Conservation (phyloP, 495 filamentous ascomycete species). For the Neurospora africana region DNA sequence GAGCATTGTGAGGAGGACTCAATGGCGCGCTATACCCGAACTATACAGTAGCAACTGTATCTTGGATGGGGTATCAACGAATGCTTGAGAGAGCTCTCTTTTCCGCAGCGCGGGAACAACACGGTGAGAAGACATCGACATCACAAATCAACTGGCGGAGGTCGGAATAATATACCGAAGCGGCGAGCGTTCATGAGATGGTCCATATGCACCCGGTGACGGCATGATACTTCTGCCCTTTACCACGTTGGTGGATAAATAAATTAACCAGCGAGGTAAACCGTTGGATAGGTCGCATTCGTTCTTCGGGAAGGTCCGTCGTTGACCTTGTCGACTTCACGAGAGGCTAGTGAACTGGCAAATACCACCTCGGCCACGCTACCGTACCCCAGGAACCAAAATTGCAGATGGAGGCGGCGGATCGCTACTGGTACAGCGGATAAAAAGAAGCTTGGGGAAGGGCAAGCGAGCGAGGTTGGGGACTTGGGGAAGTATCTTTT, state of each 20-base stretch:
- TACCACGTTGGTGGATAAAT: slow-evolving; percentile 18
- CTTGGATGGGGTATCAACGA: background rate
- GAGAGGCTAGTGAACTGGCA: background rate
- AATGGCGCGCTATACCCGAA: background rate
- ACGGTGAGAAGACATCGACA: background rate
- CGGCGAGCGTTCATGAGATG: background rate
- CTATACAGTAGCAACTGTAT: background rate
- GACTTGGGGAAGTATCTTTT: background rate
- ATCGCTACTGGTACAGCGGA: background rate
- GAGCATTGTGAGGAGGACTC: slow-evolving; percentile 12
- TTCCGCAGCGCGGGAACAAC: background rate
- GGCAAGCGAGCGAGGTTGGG: background rate
- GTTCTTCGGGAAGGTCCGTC: slow-evolving; percentile 6
- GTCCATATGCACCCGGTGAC: background rate
- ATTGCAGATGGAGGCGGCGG: background rate
- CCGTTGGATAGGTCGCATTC: slow-evolving; percentile 8
- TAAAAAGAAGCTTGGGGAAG: background rate
- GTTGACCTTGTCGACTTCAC: background rate
- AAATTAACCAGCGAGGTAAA: slow-evolving; percentile 13
- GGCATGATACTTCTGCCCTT: slow-evolving; percentile 3
- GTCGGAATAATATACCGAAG: slow-evolving; percentile 17
- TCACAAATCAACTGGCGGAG: background rate
- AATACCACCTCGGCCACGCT: background rate
- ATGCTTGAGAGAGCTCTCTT: background rate
- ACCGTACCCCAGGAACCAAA: background rate